Base-by-base conservation (phyloP, 768 basidiomycete genomes). In the Xanthoconium stramineum region DNA sequence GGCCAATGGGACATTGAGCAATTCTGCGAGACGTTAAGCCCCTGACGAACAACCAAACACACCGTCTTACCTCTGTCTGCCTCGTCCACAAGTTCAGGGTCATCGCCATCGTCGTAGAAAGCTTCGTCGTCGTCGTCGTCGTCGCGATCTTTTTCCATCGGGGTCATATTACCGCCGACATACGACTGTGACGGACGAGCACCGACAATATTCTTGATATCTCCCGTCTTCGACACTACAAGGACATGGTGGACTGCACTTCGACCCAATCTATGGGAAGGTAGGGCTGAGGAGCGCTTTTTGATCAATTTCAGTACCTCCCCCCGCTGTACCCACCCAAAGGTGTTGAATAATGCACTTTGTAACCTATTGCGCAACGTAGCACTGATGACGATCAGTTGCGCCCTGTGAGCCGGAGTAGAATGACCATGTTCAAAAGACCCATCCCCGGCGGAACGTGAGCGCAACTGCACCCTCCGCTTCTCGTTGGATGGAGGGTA, bases 341-440 rank as follows among this genome's bases (percentile, higher is more conserved):
- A 86, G 52, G 82, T 76, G 47, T 72, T 72, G 56, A 79, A 80
- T 36, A 89, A 55, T 30, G 72, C 65, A 14, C 40, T 60, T 47
- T 61, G 65, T 52, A 72, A 73, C 56, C 79, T 79, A 48, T 72
- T 76, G 42, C 82, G 77, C 59, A 91, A 73, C 8, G 89, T 91
- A 40, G 89, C 89, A 65, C 87, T 89, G 47, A 83, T 79, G 65
- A 89, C 69, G 42, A 91, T 73, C 51, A 89, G 68, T 66, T 90
- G 89, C 24, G 86, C 82, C 29, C 58, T 73, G 69, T 47, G 20
- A 20, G 42, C 39, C n/a, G 52, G 52, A 38, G 51, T 12, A 43
- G 50, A 47, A 36, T 56, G 39, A 15, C 10, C 45, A 45, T 51
- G 59, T 58, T 47, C 52, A 36, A 50, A 32, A 40, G 62, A 48